Evolutionary conservation across 2,329 filamentous ascomycete species (phyloP), one percentile per base, ranked within the genome.

Genomic region (Colletotrichum lupini): DNA sequence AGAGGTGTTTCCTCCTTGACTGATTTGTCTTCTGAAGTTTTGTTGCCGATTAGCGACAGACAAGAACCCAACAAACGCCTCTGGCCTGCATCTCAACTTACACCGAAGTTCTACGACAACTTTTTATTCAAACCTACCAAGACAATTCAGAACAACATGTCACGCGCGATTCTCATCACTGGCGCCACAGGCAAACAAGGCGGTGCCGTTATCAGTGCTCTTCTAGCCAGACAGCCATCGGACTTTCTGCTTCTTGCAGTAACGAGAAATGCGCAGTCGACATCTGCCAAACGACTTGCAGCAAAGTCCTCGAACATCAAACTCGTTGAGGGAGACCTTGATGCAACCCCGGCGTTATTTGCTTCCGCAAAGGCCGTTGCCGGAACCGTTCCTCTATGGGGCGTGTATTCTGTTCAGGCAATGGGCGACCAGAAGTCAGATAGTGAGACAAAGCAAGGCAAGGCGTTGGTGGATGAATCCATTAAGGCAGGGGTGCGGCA

Each of bases 381-480:
- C 5, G 55, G 58, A 42, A 46, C 26, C n/a, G 60, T 63, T 30
- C 81, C 82, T 2, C 83, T 91, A 30, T 90, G 88, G 87, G 90
- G 89, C 4, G 89, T 92, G 1, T 92, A 88, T 78, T 88, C 86
- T 59, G 89, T 92, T 1, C 90, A 91, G 80, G 83, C 81, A 14
- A 56, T 75, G 53, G 71, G 74, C 5, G 35, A 42, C 35, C 35
- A 42, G 35, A 16, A 42, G 14, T 42, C 35, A 55, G 73, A 75
- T 32, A 69, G 70, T 6, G 7, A 32, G 22, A 19, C 59, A 66
- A 4, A 49, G 0, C 90, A 93, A 79, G 91, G 91, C 66, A 90
- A 86, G 53, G 84, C 81, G 0, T 81, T 93, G 8, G 83, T 92
- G 68, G 88, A 92, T 71, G 88, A 85, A n/a, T 84, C 88, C 3